phyloP scores from a whole-genome alignment of 2,329 filamentous ascomycete species.

The Biscogniauxia sp. region DNA sequence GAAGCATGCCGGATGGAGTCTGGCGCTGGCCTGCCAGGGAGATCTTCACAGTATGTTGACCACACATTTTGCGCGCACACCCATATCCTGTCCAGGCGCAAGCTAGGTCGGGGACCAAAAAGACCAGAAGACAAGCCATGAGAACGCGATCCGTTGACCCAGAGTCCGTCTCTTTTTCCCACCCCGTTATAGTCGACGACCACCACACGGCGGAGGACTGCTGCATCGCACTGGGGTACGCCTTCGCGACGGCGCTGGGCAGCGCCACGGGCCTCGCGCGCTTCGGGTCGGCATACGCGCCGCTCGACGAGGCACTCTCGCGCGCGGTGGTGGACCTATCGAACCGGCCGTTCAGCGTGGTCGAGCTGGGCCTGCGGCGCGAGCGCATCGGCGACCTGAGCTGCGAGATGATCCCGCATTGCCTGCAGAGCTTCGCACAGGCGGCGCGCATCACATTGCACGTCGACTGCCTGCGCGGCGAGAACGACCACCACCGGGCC shows the following conservation, averaged over 20 bases:
- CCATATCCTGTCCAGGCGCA: not conserved
- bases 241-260: conserved; percentile 79
- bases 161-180: not conserved
- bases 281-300: conserved; percentile 89
- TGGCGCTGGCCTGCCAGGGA: conserved; percentile 78
- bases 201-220: conserved; percentile 97
- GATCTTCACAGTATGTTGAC: conserved; percentile 77
- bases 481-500: conserved; percentile 93
- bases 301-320: conserved; percentile 91
- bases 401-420: conserved; percentile 97
- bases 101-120: not conserved
- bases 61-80: not conserved
- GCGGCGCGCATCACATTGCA: conserved; percentile 89
- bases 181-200: conserved; percentile 71
- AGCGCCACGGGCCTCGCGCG: conserved; percentile 78
- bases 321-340: conserved; percentile 93
- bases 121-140: too few relatives aligned
- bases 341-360: conserved; percentile 82
- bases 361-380: conserved; percentile 79
- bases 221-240: conserved; percentile 83
- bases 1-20: conserved; percentile 93
- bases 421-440: conserved; percentile 90
- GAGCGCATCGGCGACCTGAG: conserved; percentile 94
- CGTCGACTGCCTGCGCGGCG: conserved; percentile 85
- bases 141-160: not conserved